Conservation (phyloP, 768 basidiomycete genomes). For the Boletus sensibilis region DNA sequence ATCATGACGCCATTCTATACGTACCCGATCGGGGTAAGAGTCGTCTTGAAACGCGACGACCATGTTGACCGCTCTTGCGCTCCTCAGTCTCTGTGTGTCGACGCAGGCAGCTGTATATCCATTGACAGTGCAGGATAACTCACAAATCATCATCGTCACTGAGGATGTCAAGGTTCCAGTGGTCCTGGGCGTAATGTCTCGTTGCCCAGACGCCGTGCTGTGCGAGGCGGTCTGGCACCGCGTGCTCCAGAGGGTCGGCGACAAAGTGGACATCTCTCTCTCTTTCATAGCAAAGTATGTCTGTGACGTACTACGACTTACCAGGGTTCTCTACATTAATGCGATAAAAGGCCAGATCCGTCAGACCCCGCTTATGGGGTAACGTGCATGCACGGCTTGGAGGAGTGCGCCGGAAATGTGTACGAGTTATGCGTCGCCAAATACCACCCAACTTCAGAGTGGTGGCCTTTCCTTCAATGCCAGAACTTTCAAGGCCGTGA, state of each 20-base stretch:
- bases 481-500: slow-evolving; percentile 64
- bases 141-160: slow-evolving; percentile 8
- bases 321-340: slow-evolving; percentile 11
- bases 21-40: neutral
- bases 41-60: slow-evolving; percentile 11
- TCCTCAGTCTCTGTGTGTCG: slow-evolving; percentile 17
- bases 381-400: slow-evolving; percentile 73
- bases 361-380: slow-evolving; percentile 74
- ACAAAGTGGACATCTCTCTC: slow-evolving; percentile 67
- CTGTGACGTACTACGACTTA: slow-evolving; percentile 1
- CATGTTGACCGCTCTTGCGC: slow-evolving; percentile 22
- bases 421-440: slow-evolving; percentile 82
- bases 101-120: slow-evolving; percentile 15
- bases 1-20: slow-evolving; percentile 27
- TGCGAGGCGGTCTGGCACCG: slow-evolving; percentile 78
- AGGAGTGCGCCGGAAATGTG: slow-evolving; percentile 86
- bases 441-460: slow-evolving; percentile 51
- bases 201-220: slow-evolving; percentile 78
- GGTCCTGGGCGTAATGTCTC: slow-evolving; percentile 61
- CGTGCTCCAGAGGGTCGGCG: slow-evolving; percentile 58
- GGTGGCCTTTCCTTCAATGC: slow-evolving; percentile 86
- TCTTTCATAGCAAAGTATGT: slow-evolving; percentile 75
- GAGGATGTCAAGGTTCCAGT: slow-evolving; percentile 47
- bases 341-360: slow-evolving; percentile 50
- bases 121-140: slow-evolving; percentile 22